A percentile compares a stretch with the other conserved stretches of the same genome.
These are phyloP conservation scores for Lizonia empirigonia DNA, from an alignment of 2,329 filamentous ascomycete genomes.

Conservation along the genomic window DNA sequence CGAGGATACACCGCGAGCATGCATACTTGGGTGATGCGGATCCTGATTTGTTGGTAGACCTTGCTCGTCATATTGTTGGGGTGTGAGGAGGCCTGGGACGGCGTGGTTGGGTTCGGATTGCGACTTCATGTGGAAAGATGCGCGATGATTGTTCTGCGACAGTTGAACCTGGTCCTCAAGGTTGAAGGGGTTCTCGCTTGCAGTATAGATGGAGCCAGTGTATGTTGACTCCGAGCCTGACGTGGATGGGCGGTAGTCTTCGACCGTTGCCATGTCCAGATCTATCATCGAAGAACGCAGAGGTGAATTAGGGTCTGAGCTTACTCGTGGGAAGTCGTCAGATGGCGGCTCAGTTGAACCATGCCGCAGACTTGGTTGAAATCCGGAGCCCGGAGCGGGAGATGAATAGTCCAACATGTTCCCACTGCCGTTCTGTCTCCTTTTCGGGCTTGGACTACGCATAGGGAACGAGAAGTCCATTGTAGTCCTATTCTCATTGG, in stretches of 20 bases:
- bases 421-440: constrained; percentile 17
- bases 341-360: constrained; percentile 50
- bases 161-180: constrained; percentile 53
- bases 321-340: constrained; percentile 47
- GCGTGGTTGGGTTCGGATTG: constrained; percentile 50
- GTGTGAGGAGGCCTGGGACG: constrained; percentile 45
- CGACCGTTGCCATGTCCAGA: constrained; percentile 47
- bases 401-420: constrained; percentile 25
- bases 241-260: constrained; percentile 52
- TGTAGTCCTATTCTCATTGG: constrained; percentile 38
- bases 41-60: constrained; percentile 41
- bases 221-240: constrained; percentile 47
- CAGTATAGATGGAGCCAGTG: constrained; percentile 43
- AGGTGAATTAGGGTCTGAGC: constrained; percentile 43
- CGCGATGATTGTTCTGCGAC: constrained; percentile 46
- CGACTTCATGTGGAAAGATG: constrained; percentile 48
- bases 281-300: constrained; percentile 54
- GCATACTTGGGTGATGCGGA: constrained; percentile 36
- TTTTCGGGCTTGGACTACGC: constrained; percentile 34
- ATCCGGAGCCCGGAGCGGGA: constrained; percentile 41
- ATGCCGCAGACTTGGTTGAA: constrained; percentile 50
- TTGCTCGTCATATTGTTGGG: constrained; percentile 45
- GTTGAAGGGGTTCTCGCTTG: constrained; percentile 56
- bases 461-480: constrained; percentile 46
- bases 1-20: constrained; percentile 44